Conservation (phyloP, 345 rosid species). For the Citrus glauca region DNA sequence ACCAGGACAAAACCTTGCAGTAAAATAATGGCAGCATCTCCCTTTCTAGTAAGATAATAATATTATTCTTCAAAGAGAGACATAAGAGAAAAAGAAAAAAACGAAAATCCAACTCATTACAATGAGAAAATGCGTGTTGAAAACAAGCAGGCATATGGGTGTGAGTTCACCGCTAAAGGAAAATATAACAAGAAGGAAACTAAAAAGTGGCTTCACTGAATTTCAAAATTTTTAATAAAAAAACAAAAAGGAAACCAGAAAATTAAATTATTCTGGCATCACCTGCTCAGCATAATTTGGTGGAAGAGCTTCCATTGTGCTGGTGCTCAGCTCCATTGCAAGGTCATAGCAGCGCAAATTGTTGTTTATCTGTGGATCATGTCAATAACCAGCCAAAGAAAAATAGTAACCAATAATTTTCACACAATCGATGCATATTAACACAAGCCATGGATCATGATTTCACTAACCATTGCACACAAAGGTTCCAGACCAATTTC, state of each 20-base stretch:
- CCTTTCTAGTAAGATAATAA: neutral
- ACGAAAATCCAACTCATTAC: no score
- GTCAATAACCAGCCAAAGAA: constrained; percentile 5
- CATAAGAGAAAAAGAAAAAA: no score
- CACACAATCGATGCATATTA: neutral
- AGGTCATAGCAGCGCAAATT: constrained; percentile 98
- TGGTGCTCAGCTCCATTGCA: constrained; percentile 90
- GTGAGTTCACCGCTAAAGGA: neutral
- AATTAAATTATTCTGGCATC: constrained; percentile 4
- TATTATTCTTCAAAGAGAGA: no score
- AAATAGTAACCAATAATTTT: constrained; percentile 7
- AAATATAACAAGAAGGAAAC: neutral
- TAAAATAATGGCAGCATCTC: neutral
- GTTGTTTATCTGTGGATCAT: constrained; percentile 69
- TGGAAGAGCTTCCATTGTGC: constrained; percentile 93
- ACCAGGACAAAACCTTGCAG: neutral
- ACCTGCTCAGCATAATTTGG: constrained; percentile 98
- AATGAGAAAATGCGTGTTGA: no score
- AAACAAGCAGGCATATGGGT: no score
- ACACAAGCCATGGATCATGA: neutral
- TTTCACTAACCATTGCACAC: constrained; percentile 86
- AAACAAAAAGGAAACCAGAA: constrained; percentile 8
- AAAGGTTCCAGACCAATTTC: constrained; percentile 94
- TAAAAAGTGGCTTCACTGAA: neutral
- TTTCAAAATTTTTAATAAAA: neutral